Evolutionary conservation across 2,329 filamentous ascomycete species (phyloP).

Genomic region (Ophiostoma triangulosporum): DNA sequence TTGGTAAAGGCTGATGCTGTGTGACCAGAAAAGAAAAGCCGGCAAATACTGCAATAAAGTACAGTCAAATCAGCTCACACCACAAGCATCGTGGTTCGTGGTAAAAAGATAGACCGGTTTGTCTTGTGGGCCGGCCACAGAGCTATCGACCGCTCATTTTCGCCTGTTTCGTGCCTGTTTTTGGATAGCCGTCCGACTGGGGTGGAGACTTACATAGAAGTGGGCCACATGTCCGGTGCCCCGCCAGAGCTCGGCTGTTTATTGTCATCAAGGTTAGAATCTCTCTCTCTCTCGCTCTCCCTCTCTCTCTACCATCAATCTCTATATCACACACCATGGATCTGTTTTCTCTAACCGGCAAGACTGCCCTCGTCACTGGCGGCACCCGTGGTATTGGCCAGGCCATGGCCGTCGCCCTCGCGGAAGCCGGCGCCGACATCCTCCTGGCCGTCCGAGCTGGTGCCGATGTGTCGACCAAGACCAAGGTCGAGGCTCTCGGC

Average conservation of each 20-base stretch:
- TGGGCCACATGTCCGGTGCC: neutral
- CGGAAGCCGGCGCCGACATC: constrained; percentile 45
- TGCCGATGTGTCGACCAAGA: constrained; percentile 37
- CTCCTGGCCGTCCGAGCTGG: constrained; percentile 30
- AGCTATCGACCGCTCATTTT: neutral
- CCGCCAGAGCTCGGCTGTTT: neutral
- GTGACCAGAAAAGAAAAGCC: neutral
- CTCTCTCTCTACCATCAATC: neutral
- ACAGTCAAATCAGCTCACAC: too few relatives aligned
- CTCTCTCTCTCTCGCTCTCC: neutral
- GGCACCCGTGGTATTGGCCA: constrained; percentile 45
- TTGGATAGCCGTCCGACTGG: constrained; percentile 7
- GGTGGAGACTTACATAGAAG: neutral
- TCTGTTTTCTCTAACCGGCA: constrained; percentile 42
- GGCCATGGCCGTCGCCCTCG: constrained; percentile 41
- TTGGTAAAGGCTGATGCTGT: neutral
- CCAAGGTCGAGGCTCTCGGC: constrained; percentile 49
- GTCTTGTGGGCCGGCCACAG: neutral
- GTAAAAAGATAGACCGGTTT: constrained; percentile 7
- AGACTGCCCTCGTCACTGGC: constrained; percentile 44
- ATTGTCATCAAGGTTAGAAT: neutral
- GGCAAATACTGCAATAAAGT: too few relatives aligned
- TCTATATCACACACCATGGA: constrained; percentile 5
- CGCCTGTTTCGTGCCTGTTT: neutral
- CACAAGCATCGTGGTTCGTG: constrained; percentile 5